Evolutionary conservation across 2,329 filamentous ascomycete genomes (phyloP).

Genomic region (Chrysoporthe cubensis): DNA sequence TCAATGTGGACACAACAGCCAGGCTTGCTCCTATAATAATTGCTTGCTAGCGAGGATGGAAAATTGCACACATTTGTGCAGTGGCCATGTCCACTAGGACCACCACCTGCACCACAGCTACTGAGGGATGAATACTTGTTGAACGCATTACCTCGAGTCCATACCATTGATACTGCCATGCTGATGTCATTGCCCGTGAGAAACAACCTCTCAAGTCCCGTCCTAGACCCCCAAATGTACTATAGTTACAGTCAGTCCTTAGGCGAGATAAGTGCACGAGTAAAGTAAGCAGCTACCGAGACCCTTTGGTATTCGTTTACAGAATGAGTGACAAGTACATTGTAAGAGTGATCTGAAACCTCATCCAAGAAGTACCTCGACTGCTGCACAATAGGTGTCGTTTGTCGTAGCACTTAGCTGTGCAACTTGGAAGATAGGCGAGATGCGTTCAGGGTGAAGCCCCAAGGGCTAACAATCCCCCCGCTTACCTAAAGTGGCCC

Average conservation of each 20-base stretch:
- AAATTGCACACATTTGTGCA: too few relatives aligned
- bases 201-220: too few relatives aligned
- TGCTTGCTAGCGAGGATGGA: too few relatives aligned
- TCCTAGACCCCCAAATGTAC: too few relatives aligned
- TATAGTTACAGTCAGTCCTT: background rate
- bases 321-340: background rate
- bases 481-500: conserved; percentile 15
- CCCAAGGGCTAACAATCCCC: background rate
- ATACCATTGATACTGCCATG: too few relatives aligned
- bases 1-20: too few relatives aligned
- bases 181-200: too few relatives aligned
- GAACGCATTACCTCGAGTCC: too few relatives aligned
- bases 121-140: too few relatives aligned
- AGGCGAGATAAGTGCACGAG: background rate
- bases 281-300: background rate
- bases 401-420: background rate
- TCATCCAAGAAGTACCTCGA: background rate
- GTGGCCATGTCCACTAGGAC: too few relatives aligned
- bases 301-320: background rate
- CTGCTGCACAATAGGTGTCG: background rate
- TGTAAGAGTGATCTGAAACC: background rate
- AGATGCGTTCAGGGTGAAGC: background rate
- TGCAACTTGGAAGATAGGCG: background rate
- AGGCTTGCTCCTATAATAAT: too few relatives aligned
- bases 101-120: too few relatives aligned